Percentiles rank a stretch among this genome's conserved stretches.
These are phyloP conservation scores for Hericium alpestre DNA, from an alignment of 768 basidiomycete species.

Conservation along the genomic window DNA sequence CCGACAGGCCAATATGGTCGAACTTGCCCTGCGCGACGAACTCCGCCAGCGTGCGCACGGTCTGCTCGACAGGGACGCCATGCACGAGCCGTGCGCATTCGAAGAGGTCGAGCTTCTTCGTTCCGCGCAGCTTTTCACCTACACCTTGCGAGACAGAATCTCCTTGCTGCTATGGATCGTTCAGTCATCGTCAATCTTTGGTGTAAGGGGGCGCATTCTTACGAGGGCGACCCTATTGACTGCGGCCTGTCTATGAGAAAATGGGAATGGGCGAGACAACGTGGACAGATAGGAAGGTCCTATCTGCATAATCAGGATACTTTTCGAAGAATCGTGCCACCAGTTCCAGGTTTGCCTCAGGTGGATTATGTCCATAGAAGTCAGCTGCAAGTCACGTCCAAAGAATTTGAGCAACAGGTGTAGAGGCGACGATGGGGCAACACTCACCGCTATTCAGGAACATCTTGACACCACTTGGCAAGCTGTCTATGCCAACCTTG, in stretches of 20 bases:
- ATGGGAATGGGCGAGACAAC: background rate
- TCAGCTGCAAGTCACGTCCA: slow-evolving; percentile 22
- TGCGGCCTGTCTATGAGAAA: background rate
- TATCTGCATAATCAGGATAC: slow-evolving; percentile 33
- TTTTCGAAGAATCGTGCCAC: slow-evolving; percentile 39
- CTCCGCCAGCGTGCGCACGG: slow-evolving; percentile 29
- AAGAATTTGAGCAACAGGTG: background rate
- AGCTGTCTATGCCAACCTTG: slow-evolving; percentile 35
- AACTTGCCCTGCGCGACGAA: slow-evolving; percentile 47
- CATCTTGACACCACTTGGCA: slow-evolving; percentile 37
- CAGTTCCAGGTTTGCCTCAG: slow-evolving; percentile 37
- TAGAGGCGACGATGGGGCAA: background rate
- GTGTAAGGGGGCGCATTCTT: slow-evolving; percentile 8
- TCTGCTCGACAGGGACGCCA: slow-evolving; percentile 35
- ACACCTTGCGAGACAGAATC: slow-evolving; percentile 8
- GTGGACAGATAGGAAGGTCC: slow-evolving; percentile 34
- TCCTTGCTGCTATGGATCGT: slow-evolving; percentile 1
- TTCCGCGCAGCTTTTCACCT: slow-evolving; percentile 30
- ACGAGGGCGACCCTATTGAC: background rate
- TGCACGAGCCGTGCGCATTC: slow-evolving; percentile 40
- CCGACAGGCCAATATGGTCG: slow-evolving; percentile 50
- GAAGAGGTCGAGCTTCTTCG: slow-evolving; percentile 52
- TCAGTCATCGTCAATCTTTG: slow-evolving; percentile 3
- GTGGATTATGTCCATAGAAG: slow-evolving; percentile 42
- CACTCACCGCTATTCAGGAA: slow-evolving; percentile 39